Evolutionary conservation across 2,329 filamentous ascomycete species (phyloP), one percentile per base, ranked within the genome.

Genomic region (Trematosphaeria pertusa): DNA sequence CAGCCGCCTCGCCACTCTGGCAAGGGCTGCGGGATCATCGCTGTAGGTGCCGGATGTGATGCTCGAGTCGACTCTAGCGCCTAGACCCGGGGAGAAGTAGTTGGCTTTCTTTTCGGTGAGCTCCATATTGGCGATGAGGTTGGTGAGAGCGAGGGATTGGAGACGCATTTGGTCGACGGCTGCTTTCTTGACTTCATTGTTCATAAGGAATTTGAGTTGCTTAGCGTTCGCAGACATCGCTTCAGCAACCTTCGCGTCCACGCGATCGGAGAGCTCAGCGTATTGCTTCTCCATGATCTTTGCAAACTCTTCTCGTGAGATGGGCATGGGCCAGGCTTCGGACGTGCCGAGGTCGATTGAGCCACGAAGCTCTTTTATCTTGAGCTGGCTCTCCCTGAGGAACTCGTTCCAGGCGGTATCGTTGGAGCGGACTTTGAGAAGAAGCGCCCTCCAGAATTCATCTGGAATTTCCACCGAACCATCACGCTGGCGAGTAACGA

Each of bases 31-130:
- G 33, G 56, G 53, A 52, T 57, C 37, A 14, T 54, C 38, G n/a
- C 40, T 24, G 50, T 61, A 44, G 67, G 65, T 54, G 73, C 81
- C 78, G 0, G 88, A 91, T 1, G 85, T 87, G 20, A 81, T 71
- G 2, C 67, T 58, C 0, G 75, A 74, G 56, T 91, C 82, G 52
- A 94, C 73, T 1, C 78, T 59, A 1, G 89, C 89, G 4, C 89
- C 90, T 14, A 85, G 73, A 4, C 84, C 83, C 1, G 73, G 62
- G 3, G 81, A 80, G 59, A 96, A 87, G 73, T 86, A 91, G 74
- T 97, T 96, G 71, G 91, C 75, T 33, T 69, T 64, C 32, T 62
- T 61, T 14, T 75, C 52, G 10, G 61, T 56, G 21, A 67, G 46
- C 31, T 71, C 62, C 30, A 61, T 58, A 43, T 69, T 71, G 26